Percentiles rank a stretch among this genome's conserved stretches.
Evolutionary conservation across 129 eudicot genomes (phyloP).

Genomic region (Pulicaria dysenterica): DNA sequence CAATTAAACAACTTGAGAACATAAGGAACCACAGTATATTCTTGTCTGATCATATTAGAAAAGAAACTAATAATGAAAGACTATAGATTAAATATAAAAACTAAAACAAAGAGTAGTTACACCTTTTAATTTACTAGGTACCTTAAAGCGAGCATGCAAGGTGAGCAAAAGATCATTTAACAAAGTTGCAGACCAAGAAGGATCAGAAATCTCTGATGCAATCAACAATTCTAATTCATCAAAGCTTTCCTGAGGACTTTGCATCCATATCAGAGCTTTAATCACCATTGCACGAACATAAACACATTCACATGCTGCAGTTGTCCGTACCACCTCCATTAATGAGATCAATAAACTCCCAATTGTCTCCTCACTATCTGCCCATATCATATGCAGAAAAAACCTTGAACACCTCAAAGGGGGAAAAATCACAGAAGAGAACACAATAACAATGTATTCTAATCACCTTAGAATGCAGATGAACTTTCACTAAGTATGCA

Average conservation of each 20-base stretch:
- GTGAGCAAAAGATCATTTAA: constrained; percentile 89
- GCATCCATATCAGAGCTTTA: constrained; percentile 98
- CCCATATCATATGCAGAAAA: constrained; percentile 46
- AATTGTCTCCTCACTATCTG: constrained; percentile 71
- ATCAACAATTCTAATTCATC: constrained; percentile 84
- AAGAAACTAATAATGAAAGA: background rate
- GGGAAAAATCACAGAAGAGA: constrained; percentile 10
- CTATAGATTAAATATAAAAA: too few species aligned
- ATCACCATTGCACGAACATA: constrained; percentile 97
- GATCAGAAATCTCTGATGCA: constrained; percentile 95
- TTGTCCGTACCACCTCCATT: constrained; percentile 96
- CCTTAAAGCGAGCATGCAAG: constrained; percentile 98
- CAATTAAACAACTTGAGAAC: background rate
- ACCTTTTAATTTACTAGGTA: constrained; percentile 24
- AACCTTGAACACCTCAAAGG: constrained; percentile 44
- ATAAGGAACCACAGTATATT: background rate
- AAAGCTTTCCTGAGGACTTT: constrained; percentile 92
- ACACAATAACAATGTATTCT: background rate
- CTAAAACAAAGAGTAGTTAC: background rate
- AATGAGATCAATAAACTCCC: constrained; percentile 79
- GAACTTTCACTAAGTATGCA: background rate
- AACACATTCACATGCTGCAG: constrained; percentile 98
- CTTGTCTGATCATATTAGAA: background rate
- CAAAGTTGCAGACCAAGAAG: constrained; percentile 88
- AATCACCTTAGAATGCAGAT: background rate